Evolutionary conservation across 2,329 filamentous ascomycete species (phyloP).

Genomic region (Neofusicoccum umdonicola): DNA sequence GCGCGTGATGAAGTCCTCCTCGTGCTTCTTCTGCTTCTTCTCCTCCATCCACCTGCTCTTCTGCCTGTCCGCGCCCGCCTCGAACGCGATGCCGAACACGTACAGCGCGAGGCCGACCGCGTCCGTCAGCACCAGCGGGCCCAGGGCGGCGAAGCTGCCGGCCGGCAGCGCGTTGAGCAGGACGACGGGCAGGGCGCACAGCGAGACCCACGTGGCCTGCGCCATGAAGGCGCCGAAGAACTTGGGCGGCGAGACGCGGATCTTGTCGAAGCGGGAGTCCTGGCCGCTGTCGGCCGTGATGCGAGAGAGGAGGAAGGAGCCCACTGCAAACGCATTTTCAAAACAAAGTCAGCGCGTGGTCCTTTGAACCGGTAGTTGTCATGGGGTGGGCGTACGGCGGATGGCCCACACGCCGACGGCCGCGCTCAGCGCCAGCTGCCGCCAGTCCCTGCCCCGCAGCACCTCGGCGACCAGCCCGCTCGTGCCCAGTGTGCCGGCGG

Average conservation of each 20-base stretch:
- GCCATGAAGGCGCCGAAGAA: conserved; percentile 57
- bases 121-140: conserved; percentile 50
- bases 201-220: conserved; percentile 66
- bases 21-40: conserved; percentile 64
- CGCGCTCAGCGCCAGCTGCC: conserved; percentile 55
- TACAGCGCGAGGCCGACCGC: conserved; percentile 59
- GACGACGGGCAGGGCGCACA: conserved; percentile 65
- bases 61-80: conserved; percentile 62
- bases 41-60: conserved; percentile 61
- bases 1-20: conserved; percentile 63
- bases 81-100: conserved; percentile 58
- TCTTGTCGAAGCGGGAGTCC: conserved; percentile 59
- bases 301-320: conserved; percentile 62
- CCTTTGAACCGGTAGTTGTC: no score
- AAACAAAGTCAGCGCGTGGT: no score
- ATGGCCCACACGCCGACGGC: conserved; percentile 63
- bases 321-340: conserved; percentile 46
- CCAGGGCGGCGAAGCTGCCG: conserved; percentile 49
- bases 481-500: conserved; percentile 39
- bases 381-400: conserved; percentile 52
- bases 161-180: conserved; percentile 62
- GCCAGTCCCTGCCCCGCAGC: conserved; percentile 54
- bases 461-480: conserved; percentile 35
- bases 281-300: conserved; percentile 55
- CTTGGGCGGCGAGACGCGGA: conserved; percentile 52